These are phyloP conservation scores for Plasmodium falciparum DNA, from an alignment of 169 alveolate genomes.

Conservation along the genomic window DNA sequence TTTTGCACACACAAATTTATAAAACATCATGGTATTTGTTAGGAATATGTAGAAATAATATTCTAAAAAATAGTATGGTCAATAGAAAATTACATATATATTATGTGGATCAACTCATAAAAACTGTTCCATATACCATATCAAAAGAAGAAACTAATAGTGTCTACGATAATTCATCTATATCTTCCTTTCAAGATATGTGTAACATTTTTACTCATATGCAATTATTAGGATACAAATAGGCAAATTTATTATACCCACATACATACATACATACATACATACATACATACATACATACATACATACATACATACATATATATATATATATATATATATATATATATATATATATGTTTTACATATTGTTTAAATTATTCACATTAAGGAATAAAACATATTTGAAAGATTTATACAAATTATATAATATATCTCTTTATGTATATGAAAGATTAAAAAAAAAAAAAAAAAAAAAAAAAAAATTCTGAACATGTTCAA, in stretches of 20 bases:
- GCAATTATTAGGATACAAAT: slow-evolving; percentile 40
- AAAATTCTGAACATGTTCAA: too few species aligned
- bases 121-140: slow-evolving; percentile 48
- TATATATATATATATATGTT: too few species aligned
- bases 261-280: not conserved
- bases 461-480: too few species aligned
- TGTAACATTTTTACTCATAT: slow-evolving; percentile 69
- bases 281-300: too few species aligned
- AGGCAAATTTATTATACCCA: not conserved
- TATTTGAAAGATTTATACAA: too few species aligned
- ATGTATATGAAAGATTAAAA: too few species aligned
- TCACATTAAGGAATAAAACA: too few species aligned
- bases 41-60: slow-evolving; percentile 59
- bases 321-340: too few species aligned
- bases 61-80: slow-evolving; percentile 26
- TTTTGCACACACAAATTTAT: slow-evolving; percentile 54
- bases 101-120: slow-evolving; percentile 36
- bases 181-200: slow-evolving; percentile 54
- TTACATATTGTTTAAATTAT: too few species aligned
- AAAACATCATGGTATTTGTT: slow-evolving; percentile 63
- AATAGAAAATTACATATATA: slow-evolving; percentile 37
- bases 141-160: slow-evolving; percentile 23
- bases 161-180: slow-evolving; percentile 62
- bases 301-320: not conserved
- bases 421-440: too few species aligned